Conservation (phyloP, 1,139 yeast genomes). For the Pichia sp. region DNA sequence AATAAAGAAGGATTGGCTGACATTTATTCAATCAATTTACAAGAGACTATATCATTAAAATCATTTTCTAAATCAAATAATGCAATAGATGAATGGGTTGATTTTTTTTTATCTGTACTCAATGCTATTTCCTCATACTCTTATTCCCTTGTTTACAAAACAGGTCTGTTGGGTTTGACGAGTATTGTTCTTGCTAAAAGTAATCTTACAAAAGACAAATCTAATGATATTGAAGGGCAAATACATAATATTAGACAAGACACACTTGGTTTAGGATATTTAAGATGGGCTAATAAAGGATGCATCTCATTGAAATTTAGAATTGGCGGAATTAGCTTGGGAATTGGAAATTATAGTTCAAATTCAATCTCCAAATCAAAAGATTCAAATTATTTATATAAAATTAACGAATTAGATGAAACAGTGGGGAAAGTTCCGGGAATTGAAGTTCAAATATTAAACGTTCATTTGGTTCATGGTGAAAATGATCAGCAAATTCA, state of each 20-base stretch:
- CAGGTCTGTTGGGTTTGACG: slow-evolving; percentile 46
- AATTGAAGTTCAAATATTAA: slow-evolving; percentile 33
- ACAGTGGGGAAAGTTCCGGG: slow-evolving; percentile 32
- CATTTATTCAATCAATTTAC: slow-evolving; percentile 41
- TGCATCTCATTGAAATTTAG: slow-evolving; percentile 39
- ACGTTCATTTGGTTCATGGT: slow-evolving; percentile 68
- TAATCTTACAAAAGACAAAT: background rate
- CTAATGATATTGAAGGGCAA: slow-evolving; percentile 30
- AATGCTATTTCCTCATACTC: slow-evolving; percentile 23
- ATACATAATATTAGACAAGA: slow-evolving; percentile 34
- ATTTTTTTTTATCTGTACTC: slow-evolving; percentile 27
- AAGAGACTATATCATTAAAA: slow-evolving; percentile 47
- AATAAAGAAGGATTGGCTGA: slow-evolving; percentile 31
- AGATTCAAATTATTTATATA: background rate
- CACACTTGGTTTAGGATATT: slow-evolving; percentile 49
- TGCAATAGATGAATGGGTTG: slow-evolving; percentile 36
- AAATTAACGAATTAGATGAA: slow-evolving; percentile 23
- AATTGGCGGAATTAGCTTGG: slow-evolving; percentile 23
- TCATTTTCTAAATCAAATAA: slow-evolving; percentile 40
- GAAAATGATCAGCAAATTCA: slow-evolving; percentile 46
- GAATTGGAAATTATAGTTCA: background rate
- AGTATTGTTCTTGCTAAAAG: slow-evolving; percentile 35
- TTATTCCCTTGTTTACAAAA: slow-evolving; percentile 33
- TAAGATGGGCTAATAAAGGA: slow-evolving; percentile 59
- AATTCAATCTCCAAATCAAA: too few species aligned